A percentile compares a stretch with the other conserved stretches of the same genome.
Conservation (phyloP, 2,329 filamentous ascomycete species). For the Cladosporium austrohemisphaericum region DNA sequence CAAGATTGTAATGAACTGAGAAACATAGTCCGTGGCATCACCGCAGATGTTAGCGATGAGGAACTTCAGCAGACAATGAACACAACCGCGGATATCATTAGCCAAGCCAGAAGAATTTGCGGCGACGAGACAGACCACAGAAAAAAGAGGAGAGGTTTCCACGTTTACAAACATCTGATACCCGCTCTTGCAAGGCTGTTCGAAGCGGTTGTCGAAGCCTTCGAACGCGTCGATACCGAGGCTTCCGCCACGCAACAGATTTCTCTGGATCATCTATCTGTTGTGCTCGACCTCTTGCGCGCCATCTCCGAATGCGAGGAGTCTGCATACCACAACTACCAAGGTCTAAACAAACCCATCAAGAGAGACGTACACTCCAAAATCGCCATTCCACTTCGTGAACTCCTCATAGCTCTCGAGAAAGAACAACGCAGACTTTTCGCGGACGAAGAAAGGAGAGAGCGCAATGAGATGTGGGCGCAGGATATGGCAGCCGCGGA, state of each 20-base stretch:
- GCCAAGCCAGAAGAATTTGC: neutral
- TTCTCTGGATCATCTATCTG: neutral
- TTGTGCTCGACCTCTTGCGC: neutral
- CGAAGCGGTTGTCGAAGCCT: conserved; percentile 16
- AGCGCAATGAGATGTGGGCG: neutral
- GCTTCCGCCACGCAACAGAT: conserved; percentile 8
- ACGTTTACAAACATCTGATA: conserved; percentile 29
- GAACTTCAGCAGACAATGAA: conserved; percentile 4
- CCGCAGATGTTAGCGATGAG: neutral
- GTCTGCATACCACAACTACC: neutral
- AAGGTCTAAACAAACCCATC: conserved; percentile 9
- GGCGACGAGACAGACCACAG: conserved; percentile 15
- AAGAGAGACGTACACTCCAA: conserved; percentile 11
- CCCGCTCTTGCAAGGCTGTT: conserved; percentile 25
- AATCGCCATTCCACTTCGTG: neutral
- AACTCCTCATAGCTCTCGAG: neutral
- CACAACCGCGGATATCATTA: too few species aligned
- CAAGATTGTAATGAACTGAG: conserved; percentile 1
- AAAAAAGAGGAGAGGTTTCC: conserved; percentile 11
- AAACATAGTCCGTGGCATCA: neutral
- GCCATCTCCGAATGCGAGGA: neutral
- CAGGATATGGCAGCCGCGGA: neutral
- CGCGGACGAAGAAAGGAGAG: neutral
- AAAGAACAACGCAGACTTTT: neutral
- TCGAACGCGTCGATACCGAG: conserved; percentile 13